Percentiles rank a stretch among this genome's conserved stretches.
Evolutionary conservation across 2,329 filamentous ascomycete species (phyloP).

Genomic region (Rhexocercosporidium sp.): DNA sequence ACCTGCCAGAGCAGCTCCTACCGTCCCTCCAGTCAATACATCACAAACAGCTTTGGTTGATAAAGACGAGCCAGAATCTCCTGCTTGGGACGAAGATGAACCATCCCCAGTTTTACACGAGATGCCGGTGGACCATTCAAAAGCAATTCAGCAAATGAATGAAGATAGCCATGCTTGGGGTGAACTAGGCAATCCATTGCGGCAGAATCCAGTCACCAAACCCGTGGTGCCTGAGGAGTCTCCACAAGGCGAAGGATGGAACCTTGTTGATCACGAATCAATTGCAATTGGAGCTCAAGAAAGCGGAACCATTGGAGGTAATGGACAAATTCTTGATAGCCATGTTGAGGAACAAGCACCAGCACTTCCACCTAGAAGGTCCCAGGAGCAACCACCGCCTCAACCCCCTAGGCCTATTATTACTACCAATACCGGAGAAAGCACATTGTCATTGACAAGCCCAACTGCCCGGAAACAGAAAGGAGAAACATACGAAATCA

Average conservation of each 20-base stretch:
- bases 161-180: conserved; percentile 41
- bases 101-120: conserved; percentile 28
- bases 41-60: conserved; percentile 36
- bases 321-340: conserved; percentile 26
- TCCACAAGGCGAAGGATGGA: conserved; percentile 37
- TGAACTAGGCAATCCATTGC: conserved; percentile 29
- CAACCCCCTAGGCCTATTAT: conserved; percentile 37
- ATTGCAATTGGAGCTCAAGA: conserved; percentile 31
- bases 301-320: conserved; percentile 30
- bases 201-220: conserved; percentile 12
- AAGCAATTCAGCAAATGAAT: conserved; percentile 31
- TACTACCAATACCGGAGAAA: conserved; percentile 21
- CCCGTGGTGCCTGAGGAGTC: conserved; percentile 22
- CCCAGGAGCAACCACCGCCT: conserved; percentile 32
- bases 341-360: conserved; percentile 32
- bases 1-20: conserved; percentile 23
- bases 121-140: conserved; percentile 26
- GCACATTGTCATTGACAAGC: conserved; percentile 24
- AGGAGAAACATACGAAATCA: conserved; percentile 86
- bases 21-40: conserved; percentile 22
- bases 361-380: conserved; percentile 37
- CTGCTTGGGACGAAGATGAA: conserved; percentile 43
- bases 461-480: conserved; percentile 33
- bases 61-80: conserved; percentile 39
- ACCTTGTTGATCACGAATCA: conserved; percentile 37